Evolutionary conservation across 208 protist species (phyloP), one percentile per base, ranked within the genome.

Genomic region (Acanthamoeba castellanii): DNA sequence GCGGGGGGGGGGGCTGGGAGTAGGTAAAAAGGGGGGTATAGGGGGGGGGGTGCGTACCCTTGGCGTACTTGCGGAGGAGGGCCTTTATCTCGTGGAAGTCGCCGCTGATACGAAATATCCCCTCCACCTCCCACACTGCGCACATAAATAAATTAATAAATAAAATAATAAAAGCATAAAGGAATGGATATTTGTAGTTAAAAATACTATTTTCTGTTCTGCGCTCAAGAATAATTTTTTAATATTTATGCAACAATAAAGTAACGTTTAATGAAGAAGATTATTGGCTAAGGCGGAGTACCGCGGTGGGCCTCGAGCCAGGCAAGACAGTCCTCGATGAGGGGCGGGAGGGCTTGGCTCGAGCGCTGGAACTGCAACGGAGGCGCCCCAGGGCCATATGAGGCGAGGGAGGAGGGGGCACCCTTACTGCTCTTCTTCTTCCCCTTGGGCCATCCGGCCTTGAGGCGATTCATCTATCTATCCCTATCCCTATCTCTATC

Each of bases 71-170:
- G 42, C 47, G 47, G 14, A 64, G 42, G 42, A 88, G 42, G 78
- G n/a, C n/a, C 47, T 88, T 88, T 13, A 88, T 61, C 47, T 88
- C 78, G 47, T 88, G 47, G 27, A 88, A 64, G 78, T 61, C 52
- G 8, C 78, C 78, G 18, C 47, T 64, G 57, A 88, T 61, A 3
- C 78, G 30, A 30, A 88, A 88, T 30, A 88, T 52, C 7, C 78
- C 78, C 42, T 88, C 78, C 78, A 88, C 78, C 47, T 64, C 78
- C 47, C 42, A 88, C 13, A 88, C 42, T 52, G 42, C 34, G 37
- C 7, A 76, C 13, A 76, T 37, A n/a, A 76, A 76, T 42, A 76
- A 37, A n/a, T 37, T n/a, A 76, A n/a, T 74, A 74, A 74, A 74
- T 22, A 74, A 74, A 74, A 7, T 20, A 57, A 85, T 30, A 16